These are phyloP conservation scores for Ziziphus jujuba DNA, from an alignment of 306 rosid species.

Conservation along the genomic window DNA sequence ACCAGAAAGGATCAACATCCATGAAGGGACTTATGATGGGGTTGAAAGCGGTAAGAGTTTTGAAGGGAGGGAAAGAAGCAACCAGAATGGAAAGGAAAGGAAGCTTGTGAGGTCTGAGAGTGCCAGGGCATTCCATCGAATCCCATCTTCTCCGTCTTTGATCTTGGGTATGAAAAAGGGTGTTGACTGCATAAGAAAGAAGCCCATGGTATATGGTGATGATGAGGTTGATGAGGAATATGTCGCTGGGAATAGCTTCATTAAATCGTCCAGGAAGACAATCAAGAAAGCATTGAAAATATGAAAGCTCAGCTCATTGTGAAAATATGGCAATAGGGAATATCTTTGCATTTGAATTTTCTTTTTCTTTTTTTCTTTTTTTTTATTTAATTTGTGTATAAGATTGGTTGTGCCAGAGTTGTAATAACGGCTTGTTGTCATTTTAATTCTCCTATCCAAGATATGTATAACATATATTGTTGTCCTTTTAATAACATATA, in stretches of 20 bases:
- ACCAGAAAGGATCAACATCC: conserved; percentile 25
- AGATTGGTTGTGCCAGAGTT: conserved; percentile 23
- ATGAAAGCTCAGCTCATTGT: conserved; percentile 27
- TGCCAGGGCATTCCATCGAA: conserved; percentile 61
- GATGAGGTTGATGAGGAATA: conserved; percentile 48
- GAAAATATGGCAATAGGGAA: neutral
- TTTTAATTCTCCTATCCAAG: no score
- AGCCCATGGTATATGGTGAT: conserved; percentile 47
- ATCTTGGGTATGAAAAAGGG: conserved; percentile 73
- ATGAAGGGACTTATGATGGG: conserved; percentile 41
- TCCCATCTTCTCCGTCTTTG: conserved; percentile 91
- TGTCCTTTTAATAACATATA: no score
- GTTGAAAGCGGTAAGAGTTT: conserved; percentile 34
- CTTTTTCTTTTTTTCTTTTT: conserved; percentile 11
- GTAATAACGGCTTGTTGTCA: conserved; percentile 52
- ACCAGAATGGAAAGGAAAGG: conserved; percentile 49
- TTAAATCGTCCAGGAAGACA: conserved; percentile 64
- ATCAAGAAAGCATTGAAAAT: conserved; percentile 65
- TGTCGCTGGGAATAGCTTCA: conserved; percentile 43
- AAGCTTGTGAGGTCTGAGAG: conserved; percentile 72
- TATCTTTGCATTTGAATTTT: conserved; percentile 3
- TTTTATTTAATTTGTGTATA: conserved; percentile 41
- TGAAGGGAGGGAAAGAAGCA: conserved; percentile 51
- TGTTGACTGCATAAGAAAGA: conserved; percentile 70
- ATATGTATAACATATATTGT: no score